phyloP scores from a whole-genome alignment of 164 flowering plant species.

The Pachysandra terminalis region DNA sequence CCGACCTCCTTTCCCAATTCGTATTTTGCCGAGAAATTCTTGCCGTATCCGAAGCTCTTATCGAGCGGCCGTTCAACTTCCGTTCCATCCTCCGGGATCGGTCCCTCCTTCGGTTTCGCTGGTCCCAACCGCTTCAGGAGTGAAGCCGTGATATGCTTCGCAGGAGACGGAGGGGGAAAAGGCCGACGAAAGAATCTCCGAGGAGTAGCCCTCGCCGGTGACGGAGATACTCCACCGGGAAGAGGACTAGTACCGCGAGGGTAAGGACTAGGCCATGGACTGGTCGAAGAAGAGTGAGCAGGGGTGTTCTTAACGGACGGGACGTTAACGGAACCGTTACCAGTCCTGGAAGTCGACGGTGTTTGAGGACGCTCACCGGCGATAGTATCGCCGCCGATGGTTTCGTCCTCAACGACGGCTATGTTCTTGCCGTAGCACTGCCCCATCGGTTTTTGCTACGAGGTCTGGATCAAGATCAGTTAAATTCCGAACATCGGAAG shows the following conservation, averaged over 20 bases:
- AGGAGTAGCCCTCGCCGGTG: slow-evolving; percentile 72
- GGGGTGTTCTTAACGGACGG: slow-evolving; percentile 33
- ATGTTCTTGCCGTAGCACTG: slow-evolving; percentile 77
- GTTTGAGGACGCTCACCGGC: slow-evolving; percentile 13
- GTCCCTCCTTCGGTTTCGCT: slow-evolving; percentile 65
- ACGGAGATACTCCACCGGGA: slow-evolving; percentile 70
- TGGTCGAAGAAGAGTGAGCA: slow-evolving; percentile 38
- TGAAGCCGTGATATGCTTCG: slow-evolving; percentile 90
- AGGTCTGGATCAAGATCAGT: not conserved
- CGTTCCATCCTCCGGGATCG: slow-evolving; percentile 79
- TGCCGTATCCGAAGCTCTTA: slow-evolving; percentile 84
- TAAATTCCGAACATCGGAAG: slow-evolving; percentile 16
- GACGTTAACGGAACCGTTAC: slow-evolving; percentile 21
- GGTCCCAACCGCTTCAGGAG: slow-evolving; percentile 60
- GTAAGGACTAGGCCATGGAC: slow-evolving; percentile 77
- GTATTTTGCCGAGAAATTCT: slow-evolving; percentile 83
- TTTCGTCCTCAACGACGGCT: slow-evolving; percentile 28
- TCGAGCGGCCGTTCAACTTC: slow-evolving; percentile 51
- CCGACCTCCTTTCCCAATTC: slow-evolving; percentile 94
- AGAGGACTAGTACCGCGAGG: slow-evolving; percentile 50
- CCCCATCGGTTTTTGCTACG: slow-evolving; percentile 44
- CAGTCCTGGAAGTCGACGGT: slow-evolving; percentile 36
- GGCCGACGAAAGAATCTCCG: slow-evolving; percentile 71
- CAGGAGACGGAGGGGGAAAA: slow-evolving; percentile 97
- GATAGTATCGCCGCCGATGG: slow-evolving; percentile 7